Base-by-base conservation (phyloP, 208 protist genomes). In the Crithidia bombi region DNA sequence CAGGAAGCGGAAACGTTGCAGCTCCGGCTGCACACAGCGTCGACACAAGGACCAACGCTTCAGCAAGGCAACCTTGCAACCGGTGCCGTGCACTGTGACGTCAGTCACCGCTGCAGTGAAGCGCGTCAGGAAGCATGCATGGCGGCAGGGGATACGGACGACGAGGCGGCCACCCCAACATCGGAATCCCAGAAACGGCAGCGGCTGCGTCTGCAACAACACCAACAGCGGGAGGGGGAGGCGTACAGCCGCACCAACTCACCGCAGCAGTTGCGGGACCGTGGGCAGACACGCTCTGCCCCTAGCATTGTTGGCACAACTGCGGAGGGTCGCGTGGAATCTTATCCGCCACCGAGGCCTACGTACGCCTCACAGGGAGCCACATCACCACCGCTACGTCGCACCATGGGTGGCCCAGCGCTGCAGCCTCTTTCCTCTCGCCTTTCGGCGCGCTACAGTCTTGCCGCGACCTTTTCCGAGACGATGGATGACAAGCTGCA, bases 401-500 rank as follows among this genome's bases (percentile, higher is more conserved):
- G 15, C 43, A 47, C 43, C 17, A 21, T 19, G 21, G 36, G 36
- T 41, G 36, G 36, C 21, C 41, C 11, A 47, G 5, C 41, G 9
- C 9, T 47, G 54, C 54, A 17, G 35, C 33, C 33, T 17, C 33
- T 5, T 3, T 21, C 36, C 30, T 9, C 62, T 38, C 21, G 9
- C n/a, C 43, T 52, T 25, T 35, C 10, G 7, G 21, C 28, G 0
- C 57, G 15, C 59, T 49, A 51, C 47, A 79, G 61, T 25, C 23
- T 47, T 38, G 65, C n/a, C n/a, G n/a, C 69, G 43, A 84, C 75
- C 35, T 84, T 81, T 32, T 58, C 56, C 21, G 86, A 95, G 19
- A 91, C 90, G 9, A 81, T 82, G 39, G 90, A 95, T 64, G 85
- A 90, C 41, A 65, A 55, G 35, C 69, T 95, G 21, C 62, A 89